Evolutionary conservation across 2,329 filamentous ascomycete genomes (phyloP), one percentile per base, ranked within the genome.

Genomic region (Botrytis deweyae): DNA sequence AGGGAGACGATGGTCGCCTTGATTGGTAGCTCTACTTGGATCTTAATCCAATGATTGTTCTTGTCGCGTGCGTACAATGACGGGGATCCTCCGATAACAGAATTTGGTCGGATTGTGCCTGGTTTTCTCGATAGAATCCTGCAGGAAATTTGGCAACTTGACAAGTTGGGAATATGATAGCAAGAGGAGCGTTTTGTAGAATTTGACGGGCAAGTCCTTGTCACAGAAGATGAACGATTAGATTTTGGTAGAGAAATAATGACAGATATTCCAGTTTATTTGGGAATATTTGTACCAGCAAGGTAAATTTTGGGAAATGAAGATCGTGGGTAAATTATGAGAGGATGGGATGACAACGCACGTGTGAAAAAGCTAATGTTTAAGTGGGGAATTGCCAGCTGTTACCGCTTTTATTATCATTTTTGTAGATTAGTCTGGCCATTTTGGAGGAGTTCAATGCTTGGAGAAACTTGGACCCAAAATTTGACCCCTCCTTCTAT

Each of bases 1-100:
- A 65, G 70, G 70, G 52, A 63, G 65, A 72, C 73, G 76, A 66
- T 71, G 40, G 65, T 71, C 73, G 70, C 75, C 73, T 77, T 71
- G 69, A 58, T 67, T 66, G 62, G 64, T 70, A 70, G 73, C 73
- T 55, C 58, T 66, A 68, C 20, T 68, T 44, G 62, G 61, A 36
- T 71, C 72, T 66, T 76, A 73, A 71, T 65, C 77, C 76, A 78
- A 77, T 78, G 75, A 75, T 72, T 64, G 75, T 46, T 75, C 72
- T 70, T 77, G 76, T 78, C 75, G 77, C 73, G 74, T 77, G 75
- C 75, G 72, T 72, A 62, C n/a, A 71, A 72, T 29, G 73, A 74
- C 75, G 72, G 75, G 73, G 72, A 75, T 74, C 64, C 61, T 61
- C 70, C 70, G 46, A 72, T 72, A 58, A 66, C 70, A 59, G 62